Conservation (phyloP, 1,139 yeast genomes). For the Kluyveromyces marxianus region DNA sequence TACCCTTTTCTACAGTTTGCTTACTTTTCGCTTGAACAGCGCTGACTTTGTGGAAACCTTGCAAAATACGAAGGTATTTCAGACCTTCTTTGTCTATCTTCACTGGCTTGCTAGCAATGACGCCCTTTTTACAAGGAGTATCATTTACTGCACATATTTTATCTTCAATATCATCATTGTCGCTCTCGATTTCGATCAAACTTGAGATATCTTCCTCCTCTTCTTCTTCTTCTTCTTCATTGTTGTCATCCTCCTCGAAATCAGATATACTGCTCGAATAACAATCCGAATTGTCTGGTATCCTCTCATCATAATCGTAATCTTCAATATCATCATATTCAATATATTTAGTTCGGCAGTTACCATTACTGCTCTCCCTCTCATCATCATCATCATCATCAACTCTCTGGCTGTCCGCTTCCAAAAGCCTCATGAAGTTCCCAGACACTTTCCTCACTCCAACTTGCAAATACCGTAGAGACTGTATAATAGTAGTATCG, state of each 20-base stretch:
- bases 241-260: background rate
- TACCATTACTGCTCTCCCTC: background rate
- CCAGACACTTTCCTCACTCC: slow-evolving; percentile 11
- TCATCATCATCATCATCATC: background rate
- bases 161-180: too few species aligned
- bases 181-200: too few species aligned
- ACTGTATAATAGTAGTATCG: slow-evolving; percentile 6
- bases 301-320: background rate
- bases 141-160: background rate
- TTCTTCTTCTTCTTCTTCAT: background rate
- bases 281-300: background rate
- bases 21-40: background rate
- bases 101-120: background rate
- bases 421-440: slow-evolving; percentile 1
- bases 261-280: background rate
- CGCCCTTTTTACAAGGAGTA: background rate
- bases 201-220: too few species aligned
- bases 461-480: slow-evolving; percentile 15
- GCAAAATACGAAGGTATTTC: slow-evolving; percentile 16
- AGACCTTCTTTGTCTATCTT: slow-evolving; percentile 11
- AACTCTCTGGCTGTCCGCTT: background rate
- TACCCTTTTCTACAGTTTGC: background rate
- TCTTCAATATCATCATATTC: background rate
- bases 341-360: background rate
- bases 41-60: slow-evolving; percentile 14